Evolutionary conservation across 2,329 filamentous ascomycete genomes (phyloP), one percentile per base, ranked within the genome.

Genomic region (Fonsecaea multimorphosa): DNA sequence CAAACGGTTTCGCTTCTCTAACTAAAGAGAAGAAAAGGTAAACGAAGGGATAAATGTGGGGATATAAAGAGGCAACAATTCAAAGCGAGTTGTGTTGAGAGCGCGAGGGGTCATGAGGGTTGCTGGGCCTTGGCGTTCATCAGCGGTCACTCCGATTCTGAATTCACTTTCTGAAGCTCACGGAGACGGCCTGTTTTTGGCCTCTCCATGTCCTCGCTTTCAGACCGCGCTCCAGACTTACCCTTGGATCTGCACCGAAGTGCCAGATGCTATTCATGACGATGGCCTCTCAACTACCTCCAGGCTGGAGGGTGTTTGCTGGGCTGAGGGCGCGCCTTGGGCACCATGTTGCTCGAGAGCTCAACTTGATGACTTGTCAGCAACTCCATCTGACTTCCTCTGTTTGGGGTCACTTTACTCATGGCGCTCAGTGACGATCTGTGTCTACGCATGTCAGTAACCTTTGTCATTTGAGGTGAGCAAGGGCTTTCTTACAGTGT

Each of bases 41-140:
- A 64, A 60, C 62, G 51, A 51, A 34, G 34, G 55, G 24, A 34
- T 49, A 40, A 32, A 52, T 2, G 29, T 53, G 29, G 40, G 51
- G n/a, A 38, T 24, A 36, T 49, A 61, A 38, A 61, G 29, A 36
- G 31, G 40, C 22, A 24, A 49, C 44, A 49, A 24, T 24, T 49
- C 44, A 61, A 54, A 61, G 58, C 54, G 58, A 61, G 36, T 11
- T 40, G 46, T 40, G 46, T 38, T 36, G 46, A 53, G 36, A 61
- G 38, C 58, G 32, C 46, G 52, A 51, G 46, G 58, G 58, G 44
- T 36, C 32, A 31, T 24, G 58, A 27, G n/a, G n/a, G n/a, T n/a
- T n/a, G n/a, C n/a, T 16, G 52, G 24, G 46, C 58, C n/a, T 61
- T 61, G 58, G 58, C 58, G 34, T 53, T 61, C 44, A 46, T 14